A percentile compares a stretch with the other conserved stretches of the same genome.
Conservation (phyloP, 2,329 filamentous ascomycete genomes). For the Stachybotrys chlorohalonatus region DNA sequence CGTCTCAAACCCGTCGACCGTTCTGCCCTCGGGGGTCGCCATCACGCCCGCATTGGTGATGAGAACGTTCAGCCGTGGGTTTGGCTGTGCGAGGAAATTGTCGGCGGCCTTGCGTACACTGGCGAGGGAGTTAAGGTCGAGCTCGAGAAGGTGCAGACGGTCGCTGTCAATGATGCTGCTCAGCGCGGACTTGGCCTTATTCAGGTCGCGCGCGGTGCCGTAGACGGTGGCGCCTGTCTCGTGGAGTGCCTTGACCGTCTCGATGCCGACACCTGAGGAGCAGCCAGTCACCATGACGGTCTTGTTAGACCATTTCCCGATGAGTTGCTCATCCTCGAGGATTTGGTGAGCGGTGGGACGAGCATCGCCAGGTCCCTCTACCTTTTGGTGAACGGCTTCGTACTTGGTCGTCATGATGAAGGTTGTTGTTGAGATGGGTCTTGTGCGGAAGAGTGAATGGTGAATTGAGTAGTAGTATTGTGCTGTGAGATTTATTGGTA, state of each 20-base stretch:
- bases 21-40: conserved; percentile 4
- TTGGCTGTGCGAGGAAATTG: conserved; percentile 6
- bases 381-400: conserved; percentile 23
- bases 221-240: conserved; percentile 19
- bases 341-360: conserved; percentile 29
- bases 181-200: conserved; percentile 7
- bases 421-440: neutral
- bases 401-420: conserved; percentile 3
- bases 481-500: too few species aligned
- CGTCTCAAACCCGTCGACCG: conserved; percentile 14
- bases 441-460: neutral
- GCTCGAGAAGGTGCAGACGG: conserved; percentile 6
- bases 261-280: conserved; percentile 31
- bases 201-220: conserved; percentile 7
- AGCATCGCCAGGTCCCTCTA: conserved; percentile 22
- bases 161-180: conserved; percentile 1
- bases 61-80: conserved; percentile 10
- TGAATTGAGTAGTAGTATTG: too few species aligned
- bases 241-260: conserved; percentile 31
- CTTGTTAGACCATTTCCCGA: conserved; percentile 22
- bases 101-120: conserved; percentile 12
- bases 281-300: conserved; percentile 32
- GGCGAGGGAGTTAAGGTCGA: conserved; percentile 13
- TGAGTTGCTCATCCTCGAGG: conserved; percentile 21
- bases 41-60: conserved; percentile 12